Evolutionary conservation across 2,329 filamentous ascomycete species (phyloP).

Genomic region (Rutstroemia sp.): DNA sequence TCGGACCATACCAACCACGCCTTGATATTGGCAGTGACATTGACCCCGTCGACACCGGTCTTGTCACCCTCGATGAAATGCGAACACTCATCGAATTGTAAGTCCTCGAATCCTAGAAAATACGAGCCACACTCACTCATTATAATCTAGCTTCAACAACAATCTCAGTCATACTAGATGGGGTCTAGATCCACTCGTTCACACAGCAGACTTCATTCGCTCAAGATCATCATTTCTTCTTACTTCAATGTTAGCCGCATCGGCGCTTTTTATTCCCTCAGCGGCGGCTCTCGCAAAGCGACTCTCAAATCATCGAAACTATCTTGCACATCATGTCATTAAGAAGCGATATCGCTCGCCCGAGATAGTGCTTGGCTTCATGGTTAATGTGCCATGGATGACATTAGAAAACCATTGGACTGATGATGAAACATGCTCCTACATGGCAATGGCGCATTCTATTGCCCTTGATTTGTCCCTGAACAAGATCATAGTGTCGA

Average conservation of each 20-base stretch:
- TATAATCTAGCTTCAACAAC: slow-evolving; percentile 51
- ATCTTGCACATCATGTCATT: slow-evolving; percentile 55
- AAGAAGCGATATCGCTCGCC: slow-evolving; percentile 57
- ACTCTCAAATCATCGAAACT: slow-evolving; percentile 55
- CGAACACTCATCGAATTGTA: slow-evolving; percentile 58
- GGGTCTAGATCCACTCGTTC: slow-evolving; percentile 62
- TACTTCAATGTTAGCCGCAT: slow-evolving; percentile 62
- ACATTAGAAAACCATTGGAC: slow-evolving; percentile 58
- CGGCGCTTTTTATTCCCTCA: slow-evolving; percentile 59
- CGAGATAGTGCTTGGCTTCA: slow-evolving; percentile 67
- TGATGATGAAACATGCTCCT: slow-evolving; percentile 66
- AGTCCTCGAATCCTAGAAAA: slow-evolving; percentile 19
- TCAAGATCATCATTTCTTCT: slow-evolving; percentile 63
- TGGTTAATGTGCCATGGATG: slow-evolving; percentile 74
- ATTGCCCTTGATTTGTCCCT: slow-evolving; percentile 63
- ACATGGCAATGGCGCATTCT: slow-evolving; percentile 61
- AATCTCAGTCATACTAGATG: slow-evolving; percentile 66
- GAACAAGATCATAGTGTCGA: slow-evolving; percentile 57
- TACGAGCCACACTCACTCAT: background rate
- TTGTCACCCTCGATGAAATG: slow-evolving; percentile 60
- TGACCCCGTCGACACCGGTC: slow-evolving; percentile 61
- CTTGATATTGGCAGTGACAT: slow-evolving; percentile 56
- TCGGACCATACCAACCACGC: slow-evolving; percentile 55
- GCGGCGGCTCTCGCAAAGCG: slow-evolving; percentile 57
- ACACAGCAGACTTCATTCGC: slow-evolving; percentile 58